Conservation (phyloP, 148 eudicot genomes). For the Cornus suecica region DNA sequence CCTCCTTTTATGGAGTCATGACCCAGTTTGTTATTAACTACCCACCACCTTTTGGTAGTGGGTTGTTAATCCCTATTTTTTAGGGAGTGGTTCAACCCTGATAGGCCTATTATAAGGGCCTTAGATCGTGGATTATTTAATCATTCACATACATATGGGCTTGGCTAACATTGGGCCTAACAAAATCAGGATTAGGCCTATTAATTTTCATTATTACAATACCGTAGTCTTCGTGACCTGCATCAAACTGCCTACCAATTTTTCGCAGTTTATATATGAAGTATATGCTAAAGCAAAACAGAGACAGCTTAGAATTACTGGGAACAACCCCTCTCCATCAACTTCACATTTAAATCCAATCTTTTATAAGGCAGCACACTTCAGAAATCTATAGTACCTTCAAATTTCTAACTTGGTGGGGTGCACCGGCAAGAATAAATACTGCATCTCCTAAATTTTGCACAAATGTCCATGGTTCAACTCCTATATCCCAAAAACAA, state of each 20-base stretch:
- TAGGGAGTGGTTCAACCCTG: too few relatives aligned
- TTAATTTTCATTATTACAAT: too few relatives aligned
- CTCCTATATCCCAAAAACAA: conserved; percentile 26
- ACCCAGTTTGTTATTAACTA: too few relatives aligned
- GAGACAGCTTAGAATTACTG: neutral
- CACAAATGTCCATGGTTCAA: conserved; percentile 64
- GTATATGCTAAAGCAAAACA: neutral
- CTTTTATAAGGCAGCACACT: neutral
- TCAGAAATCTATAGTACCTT: conserved; percentile 30
- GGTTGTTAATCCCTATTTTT: too few relatives aligned
- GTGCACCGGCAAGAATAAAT: conserved; percentile 59
- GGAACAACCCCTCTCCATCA: neutral
- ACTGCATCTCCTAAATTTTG: conserved; percentile 65
- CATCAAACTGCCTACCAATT: neutral
- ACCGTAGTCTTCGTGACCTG: neutral
- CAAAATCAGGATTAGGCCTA: too few relatives aligned
- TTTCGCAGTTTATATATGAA: neutral
- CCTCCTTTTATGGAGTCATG: too few relatives aligned
- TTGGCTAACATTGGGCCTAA: too few relatives aligned
- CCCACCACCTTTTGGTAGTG: too few relatives aligned
- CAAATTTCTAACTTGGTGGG: conserved; percentile 64
- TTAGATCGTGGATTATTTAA: too few relatives aligned
- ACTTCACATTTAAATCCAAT: neutral
- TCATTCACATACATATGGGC: too few relatives aligned
- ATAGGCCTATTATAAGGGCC: too few relatives aligned